Percentiles rank a stretch among this genome's conserved stretches.
phyloP scores from a whole-genome alignment of 495 filamentous ascomycete species.

The Penicillium mononematosum region DNA sequence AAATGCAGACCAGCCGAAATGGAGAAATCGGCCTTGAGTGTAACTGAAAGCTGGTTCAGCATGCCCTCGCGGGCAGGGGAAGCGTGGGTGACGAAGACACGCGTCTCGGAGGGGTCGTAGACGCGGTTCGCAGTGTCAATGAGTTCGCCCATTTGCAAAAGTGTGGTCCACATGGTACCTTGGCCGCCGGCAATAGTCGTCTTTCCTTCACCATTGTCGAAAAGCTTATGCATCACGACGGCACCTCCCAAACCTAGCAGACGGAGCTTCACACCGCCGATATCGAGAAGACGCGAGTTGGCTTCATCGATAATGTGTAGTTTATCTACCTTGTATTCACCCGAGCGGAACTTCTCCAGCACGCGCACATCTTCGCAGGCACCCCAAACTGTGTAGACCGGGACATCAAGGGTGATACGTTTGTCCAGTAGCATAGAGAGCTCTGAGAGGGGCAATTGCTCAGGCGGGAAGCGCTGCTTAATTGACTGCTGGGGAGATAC shows the following conservation, averaged over 20 bases:
- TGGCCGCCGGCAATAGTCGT: conserved; percentile 98
- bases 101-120: conserved; percentile 98
- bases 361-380: conserved; percentile 98
- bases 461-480: conserved; percentile 75
- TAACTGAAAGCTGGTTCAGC: conserved; percentile 96
- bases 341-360: conserved; percentile 94
- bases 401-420: conserved; percentile 84
- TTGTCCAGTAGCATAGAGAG: conserved; percentile 88
- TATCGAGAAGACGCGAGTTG: conserved; percentile 87
- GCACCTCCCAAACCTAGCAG: conserved; percentile 92
- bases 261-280: conserved; percentile 94
- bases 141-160: conserved; percentile 97
- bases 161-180: conserved; percentile 99
- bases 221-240: conserved; percentile 99
- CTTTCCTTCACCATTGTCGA: conserved; percentile 96
- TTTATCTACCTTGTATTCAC: conserved; percentile 97
- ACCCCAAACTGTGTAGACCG: conserved; percentile 98
- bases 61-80: conserved; percentile 96
- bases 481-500: conserved; percentile 61
- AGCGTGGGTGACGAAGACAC: conserved; percentile 94
- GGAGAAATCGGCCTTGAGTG: conserved; percentile 97
- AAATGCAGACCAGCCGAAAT: conserved; percentile 98
- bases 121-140: conserved; percentile 98
- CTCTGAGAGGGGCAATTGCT: conserved; percentile 91
- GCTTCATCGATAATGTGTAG: conserved; percentile 98